Evolutionary conservation across 768 basidiomycete species (phyloP), one percentile per base, ranked within the genome.

Genomic region (Lactarius psammicola): DNA sequence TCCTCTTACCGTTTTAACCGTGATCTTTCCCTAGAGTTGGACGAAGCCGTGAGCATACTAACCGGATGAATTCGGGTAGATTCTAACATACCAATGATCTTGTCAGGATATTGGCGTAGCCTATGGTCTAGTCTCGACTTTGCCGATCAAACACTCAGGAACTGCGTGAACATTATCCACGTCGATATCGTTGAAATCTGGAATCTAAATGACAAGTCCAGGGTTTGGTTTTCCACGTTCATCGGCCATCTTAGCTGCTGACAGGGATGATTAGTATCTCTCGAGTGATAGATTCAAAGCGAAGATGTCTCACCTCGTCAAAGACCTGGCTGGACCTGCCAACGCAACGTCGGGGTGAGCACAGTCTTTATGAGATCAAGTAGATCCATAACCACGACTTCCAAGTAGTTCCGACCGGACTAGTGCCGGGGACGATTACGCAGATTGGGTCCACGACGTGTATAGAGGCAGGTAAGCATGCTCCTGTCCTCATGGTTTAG

Each of bases 111-210:
- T 23, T 64, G 63, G 63, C 49, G 49, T 42, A 53, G 15, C n/a
- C 57, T 64, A 15, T 30, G 57, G 49, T 64, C 63, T 17, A 59
- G 56, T 33, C 28, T 6, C 2, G 34, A 59, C n/a, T 64, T 64
- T 13, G 36, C n/a, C 20, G 57, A 31, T 23, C 56, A 40, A 30
- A 2, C 26, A n/a, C 36, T 64, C 5, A 53, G 51, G n/a, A n/a
- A n/a, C n/a, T n/a, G n/a, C n/a, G n/a, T n/a, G n/a, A n/a, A n/a
- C n/a, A n/a, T n/a, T n/a, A n/a, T n/a, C n/a, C n/a, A n/a, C n/a
- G n/a, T n/a, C n/a, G n/a, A n/a, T n/a, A n/a, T n/a, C n/a, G n/a
- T n/a, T n/a, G n/a, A n/a, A n/a, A n/a, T n/a, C n/a, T n/a, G n/a
- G n/a, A n/a, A n/a, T n/a, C n/a, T n/a, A n/a, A n/a, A n/a, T n/a